Evolutionary conservation across 768 basidiomycete genomes (phyloP).

Genomic region (Sporobolomyces roseus): DNA sequence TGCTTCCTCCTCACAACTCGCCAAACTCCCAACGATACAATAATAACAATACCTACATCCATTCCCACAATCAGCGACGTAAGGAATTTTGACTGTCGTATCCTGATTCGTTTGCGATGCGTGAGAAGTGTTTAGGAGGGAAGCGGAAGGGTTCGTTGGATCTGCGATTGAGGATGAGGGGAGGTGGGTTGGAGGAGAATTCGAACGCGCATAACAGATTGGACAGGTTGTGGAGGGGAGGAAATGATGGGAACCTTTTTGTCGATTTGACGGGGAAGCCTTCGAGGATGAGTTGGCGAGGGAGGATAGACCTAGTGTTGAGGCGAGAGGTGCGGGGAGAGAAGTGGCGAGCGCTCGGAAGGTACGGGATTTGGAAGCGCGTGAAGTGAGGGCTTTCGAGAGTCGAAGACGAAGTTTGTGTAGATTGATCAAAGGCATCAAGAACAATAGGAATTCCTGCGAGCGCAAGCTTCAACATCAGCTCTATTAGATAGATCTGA

Average conservation of each 20-base stretch:
- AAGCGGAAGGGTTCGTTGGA: constrained; percentile 45
- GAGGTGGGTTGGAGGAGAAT: constrained; percentile 42
- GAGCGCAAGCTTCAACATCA: not conserved
- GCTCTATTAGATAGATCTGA: not conserved
- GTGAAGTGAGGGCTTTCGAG: constrained; percentile 48
- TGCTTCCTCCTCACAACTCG: constrained; percentile 51
- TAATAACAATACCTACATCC: constrained; percentile 89
- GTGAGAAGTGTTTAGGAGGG: constrained; percentile 25
- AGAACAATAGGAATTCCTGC: constrained; percentile 93
- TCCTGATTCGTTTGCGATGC: constrained; percentile 44
- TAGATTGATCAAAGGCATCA: constrained; percentile 76
- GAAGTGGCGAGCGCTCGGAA: constrained; percentile 44
- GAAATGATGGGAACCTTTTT: constrained; percentile 56
- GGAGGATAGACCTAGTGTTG: constrained; percentile 22
- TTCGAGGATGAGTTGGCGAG: not conserved
- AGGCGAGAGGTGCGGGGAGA: constrained; percentile 42
- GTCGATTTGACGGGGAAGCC: constrained; percentile 49
- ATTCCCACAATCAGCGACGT: constrained; percentile 64
- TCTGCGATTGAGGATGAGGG: constrained; percentile 51
- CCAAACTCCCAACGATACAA: constrained; percentile 79
- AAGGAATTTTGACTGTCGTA: constrained; percentile 68
- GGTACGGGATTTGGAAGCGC: constrained; percentile 24
- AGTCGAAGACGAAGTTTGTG: constrained; percentile 62
- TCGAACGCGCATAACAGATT: constrained; percentile 59
- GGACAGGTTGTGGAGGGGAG: constrained; percentile 76